Conservation (phyloP, 352 stramenopile species). For the Globisporangium mamillatum region DNA sequence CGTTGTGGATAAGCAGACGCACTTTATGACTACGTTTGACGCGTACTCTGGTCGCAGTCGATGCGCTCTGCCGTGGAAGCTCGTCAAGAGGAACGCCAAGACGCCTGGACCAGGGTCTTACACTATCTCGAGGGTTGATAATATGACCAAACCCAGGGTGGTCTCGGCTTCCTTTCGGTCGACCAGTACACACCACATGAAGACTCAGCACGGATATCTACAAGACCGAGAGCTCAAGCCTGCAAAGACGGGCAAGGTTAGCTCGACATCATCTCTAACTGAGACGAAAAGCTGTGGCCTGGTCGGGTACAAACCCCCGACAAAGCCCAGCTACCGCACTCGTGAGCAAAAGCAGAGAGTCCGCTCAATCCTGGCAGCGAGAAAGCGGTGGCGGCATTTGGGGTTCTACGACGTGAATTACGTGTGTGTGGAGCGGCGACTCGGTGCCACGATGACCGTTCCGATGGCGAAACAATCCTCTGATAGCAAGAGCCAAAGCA, state of each 20-base stretch:
- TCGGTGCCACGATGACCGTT: slow-evolving; percentile 21
- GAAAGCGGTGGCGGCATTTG: slow-evolving; percentile 16
- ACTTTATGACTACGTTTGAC: slow-evolving; percentile 2
- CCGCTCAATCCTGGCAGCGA: slow-evolving; percentile 17
- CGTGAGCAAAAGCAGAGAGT: slow-evolving; percentile 29
- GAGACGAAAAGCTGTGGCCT: neutral
- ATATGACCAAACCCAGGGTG: slow-evolving; percentile 19
- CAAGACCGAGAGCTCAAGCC: neutral
- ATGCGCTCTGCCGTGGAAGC: slow-evolving; percentile 6
- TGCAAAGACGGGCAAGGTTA: neutral
- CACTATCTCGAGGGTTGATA: slow-evolving; percentile 21
- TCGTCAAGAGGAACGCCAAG: neutral
- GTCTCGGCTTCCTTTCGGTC: slow-evolving; percentile 10
- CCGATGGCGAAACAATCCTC: slow-evolving; percentile 18
- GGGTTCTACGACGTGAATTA: slow-evolving; percentile 26
- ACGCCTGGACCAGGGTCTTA: slow-evolving; percentile 27
- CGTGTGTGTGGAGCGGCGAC: slow-evolving; percentile 27
- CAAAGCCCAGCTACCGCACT: slow-evolving; percentile 25
- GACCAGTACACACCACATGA: neutral
- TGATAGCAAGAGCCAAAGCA: neutral
- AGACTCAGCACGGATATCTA: neutral
- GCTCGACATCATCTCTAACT: neutral
- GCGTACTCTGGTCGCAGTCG: neutral
- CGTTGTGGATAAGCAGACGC: slow-evolving; percentile 3
- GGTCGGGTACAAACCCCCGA: slow-evolving; percentile 11